Evolutionary conservation across 305 asterid genomes (phyloP).

Genomic region (Plantago rigida): DNA sequence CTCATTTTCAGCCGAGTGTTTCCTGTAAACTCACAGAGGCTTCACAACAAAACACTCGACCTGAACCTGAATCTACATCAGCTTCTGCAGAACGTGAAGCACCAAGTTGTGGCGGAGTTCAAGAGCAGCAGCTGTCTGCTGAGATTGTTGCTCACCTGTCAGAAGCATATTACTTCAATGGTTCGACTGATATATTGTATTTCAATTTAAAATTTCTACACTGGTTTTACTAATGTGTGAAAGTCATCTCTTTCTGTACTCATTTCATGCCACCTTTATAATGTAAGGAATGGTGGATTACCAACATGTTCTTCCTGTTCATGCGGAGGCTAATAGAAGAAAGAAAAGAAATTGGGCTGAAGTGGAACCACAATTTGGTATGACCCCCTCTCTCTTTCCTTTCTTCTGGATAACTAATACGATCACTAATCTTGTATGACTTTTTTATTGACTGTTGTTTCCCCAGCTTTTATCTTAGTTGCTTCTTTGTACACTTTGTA

Average conservation of each 20-base stretch:
- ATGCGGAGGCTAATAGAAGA: conserved; percentile 55
- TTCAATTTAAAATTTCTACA: conserved; percentile 17
- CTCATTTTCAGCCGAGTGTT: conserved; percentile 28
- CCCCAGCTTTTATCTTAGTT: conserved; percentile 17
- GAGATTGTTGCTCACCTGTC: conserved; percentile 62
- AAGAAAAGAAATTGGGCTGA: conserved; percentile 76
- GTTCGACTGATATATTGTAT: conserved; percentile 29
- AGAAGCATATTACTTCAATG: conserved; percentile 70
- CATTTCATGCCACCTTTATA: conserved; percentile 24
- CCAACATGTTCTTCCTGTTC: conserved; percentile 87
- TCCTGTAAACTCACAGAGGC: conserved; percentile 30
- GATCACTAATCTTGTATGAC: too few species aligned
- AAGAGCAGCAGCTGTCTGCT: conserved; percentile 50
- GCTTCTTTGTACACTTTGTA: conserved; percentile 23
- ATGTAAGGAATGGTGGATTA: conserved; percentile 79
- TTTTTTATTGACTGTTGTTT: conserved; percentile 4
- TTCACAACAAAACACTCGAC: conserved; percentile 23
- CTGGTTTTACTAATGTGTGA: not conserved
- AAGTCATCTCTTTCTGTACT: conserved; percentile 11
- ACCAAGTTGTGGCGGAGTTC: conserved; percentile 31
- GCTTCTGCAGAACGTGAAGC: conserved; percentile 33
- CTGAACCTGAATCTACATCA: conserved; percentile 30
- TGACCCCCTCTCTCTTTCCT: not conserved
- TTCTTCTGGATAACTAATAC: too few species aligned
- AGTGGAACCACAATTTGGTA: conserved; percentile 56